Evolutionary conservation across 805 yeast species (phyloP), one percentile per base, ranked within the genome.

Genomic region (Myxozyma mucilagina): DNA sequence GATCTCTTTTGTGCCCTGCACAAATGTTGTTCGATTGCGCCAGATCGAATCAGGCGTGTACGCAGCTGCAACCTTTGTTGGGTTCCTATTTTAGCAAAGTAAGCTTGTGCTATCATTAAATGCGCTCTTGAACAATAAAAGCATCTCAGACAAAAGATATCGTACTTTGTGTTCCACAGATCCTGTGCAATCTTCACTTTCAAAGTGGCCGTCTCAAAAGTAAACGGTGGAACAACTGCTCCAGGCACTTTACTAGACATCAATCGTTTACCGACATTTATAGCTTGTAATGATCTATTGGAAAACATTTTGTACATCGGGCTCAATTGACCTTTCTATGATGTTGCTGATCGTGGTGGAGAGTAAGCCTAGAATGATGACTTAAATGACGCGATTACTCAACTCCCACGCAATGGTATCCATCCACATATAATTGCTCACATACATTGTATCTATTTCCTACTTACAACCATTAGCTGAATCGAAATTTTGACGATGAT

Each of bases 101-200:
- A 45, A n/a, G 13, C 13, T 9, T 9, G 35, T 13, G 4, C 13
- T 18, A 11, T 18, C 29, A 39, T 24, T 3, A 24, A 24, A 24
- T 24, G 29, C 29, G 29, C 29, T 24, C 2, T 24, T 24, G 4
- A 10, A 1, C 38, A 51, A 4, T 18, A 13, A 35, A 4, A 18
- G 9, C 5, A n/a, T 45, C 7, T 20, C 13, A 50, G 39, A 24
- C 14, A 35, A 6, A 3, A n/a, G 41, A 38, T 3, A 38, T 38
- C 41, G n/a, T 38, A 48, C 64, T 16, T 53, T 4, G 64, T 59
- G 41, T 63, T 63, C 66, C 66, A 63, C 16, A 63, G 54, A 43
- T 59, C 56, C 59, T 63, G 66, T 31, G 64, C 66, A 18, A 47
- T 20, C 47, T 63, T 63, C 44, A 63, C 66, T 44, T 63, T 63